phyloP scores from a whole-genome alignment of 2,329 filamentous ascomycete species.

The Xylariaceae sp. region DNA sequence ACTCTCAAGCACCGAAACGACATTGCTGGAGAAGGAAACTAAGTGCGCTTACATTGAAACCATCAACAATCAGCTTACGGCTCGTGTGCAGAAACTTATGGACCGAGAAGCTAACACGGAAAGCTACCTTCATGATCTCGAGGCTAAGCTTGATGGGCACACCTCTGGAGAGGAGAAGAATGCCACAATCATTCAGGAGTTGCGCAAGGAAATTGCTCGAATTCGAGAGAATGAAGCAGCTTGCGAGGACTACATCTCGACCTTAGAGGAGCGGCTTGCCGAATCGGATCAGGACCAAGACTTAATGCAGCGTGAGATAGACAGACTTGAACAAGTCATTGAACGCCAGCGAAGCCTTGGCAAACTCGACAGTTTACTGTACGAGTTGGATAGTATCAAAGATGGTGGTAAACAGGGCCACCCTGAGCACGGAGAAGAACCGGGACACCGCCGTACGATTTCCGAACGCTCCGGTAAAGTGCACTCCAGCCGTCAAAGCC shows the following conservation, averaged over 20 bases:
- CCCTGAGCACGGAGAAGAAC: constrained; percentile 37
- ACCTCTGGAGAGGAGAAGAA: constrained; percentile 92
- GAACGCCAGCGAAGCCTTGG: constrained; percentile 93
- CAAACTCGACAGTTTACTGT: constrained; percentile 85
- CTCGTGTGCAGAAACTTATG: constrained; percentile 84
- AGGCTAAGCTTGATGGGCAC: constrained; percentile 83
- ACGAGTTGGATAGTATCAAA: constrained; percentile 79
- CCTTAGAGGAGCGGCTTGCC: constrained; percentile 86
- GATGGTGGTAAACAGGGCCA: constrained; percentile 45
- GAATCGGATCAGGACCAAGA: constrained; percentile 95
- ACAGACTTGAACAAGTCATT: constrained; percentile 88
- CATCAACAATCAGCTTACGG: constrained; percentile 82
- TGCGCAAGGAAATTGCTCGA: constrained; percentile 85
- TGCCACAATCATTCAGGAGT: constrained; percentile 72
- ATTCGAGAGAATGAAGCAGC: constrained; percentile 84
- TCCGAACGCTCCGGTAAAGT: constrained; percentile 52
- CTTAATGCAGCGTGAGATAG: constrained; percentile 93
- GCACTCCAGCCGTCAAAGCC: constrained; percentile 49
- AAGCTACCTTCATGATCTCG: constrained; percentile 85
- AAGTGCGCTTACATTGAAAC: constrained; percentile 91
- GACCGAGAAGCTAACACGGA: constrained; percentile 91
- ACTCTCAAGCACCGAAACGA: constrained; percentile 78
- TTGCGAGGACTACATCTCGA: constrained; percentile 95
- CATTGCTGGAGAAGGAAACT: constrained; percentile 84
- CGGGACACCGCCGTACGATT: constrained; percentile 41